Evolutionary conservation across 306 rosid species (phyloP), one percentile per base, ranked within the genome.

Genomic region (Lablab purpureus): DNA sequence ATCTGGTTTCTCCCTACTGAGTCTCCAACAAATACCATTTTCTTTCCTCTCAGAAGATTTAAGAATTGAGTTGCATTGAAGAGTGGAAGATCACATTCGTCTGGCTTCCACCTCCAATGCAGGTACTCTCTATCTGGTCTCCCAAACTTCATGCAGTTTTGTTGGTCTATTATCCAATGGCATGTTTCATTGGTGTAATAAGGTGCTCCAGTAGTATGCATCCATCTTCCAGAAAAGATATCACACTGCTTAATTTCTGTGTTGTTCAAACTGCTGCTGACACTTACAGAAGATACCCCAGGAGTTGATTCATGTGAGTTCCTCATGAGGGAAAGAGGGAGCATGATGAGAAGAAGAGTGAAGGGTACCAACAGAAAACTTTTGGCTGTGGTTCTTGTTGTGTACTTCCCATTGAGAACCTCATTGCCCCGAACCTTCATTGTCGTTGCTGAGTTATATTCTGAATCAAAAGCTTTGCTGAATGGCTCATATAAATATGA

Each of bases 31-130:
- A 95, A 95, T 51, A 85, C 98, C 56, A 95, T 49, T 3, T 94
- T 90, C 82, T 95, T 95, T 37, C 93, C 93, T 22, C 85, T 83
- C 4, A 93, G 72, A 77, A 93, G 81, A 80, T 87, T 87, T 30
- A 95, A 82, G 78, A 95, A 95, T 75, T 86, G 86, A 55, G 82
- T 75, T 6, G 98, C 97, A 85, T 91, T 81, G 41, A 95, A 95
- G 7, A 82, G 19, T 0, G 97, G 92, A 27, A 95, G 86, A 46
- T 95, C 94, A 9, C 99, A 95, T 1, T 83, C 92, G n/a, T 95
- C 73, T 0, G 99, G 99, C 41, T 87, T 88, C 99, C 99, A 95
- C 76, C 93, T 82, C 99, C 99, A 95, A 11, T 88, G 84, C 56
- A 89, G 36, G 79, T 81, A 95, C 56, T 86, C 98, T 15, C 19